Evolutionary conservation across 805 yeast genomes (phyloP).

Genomic region (Metschnikowia peoriensis): DNA sequence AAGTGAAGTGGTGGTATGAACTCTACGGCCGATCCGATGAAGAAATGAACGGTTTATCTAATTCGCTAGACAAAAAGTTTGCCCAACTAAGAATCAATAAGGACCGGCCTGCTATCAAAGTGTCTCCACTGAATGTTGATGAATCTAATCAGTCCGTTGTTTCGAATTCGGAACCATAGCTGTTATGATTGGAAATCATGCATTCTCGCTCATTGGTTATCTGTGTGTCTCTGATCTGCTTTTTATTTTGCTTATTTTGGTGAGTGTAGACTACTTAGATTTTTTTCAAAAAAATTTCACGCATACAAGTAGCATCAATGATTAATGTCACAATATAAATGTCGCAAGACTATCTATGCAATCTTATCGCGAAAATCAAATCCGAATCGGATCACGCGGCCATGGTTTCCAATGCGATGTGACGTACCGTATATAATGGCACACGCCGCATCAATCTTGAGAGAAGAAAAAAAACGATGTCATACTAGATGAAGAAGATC

Average conservation of each 20-base stretch:
- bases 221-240: not conserved
- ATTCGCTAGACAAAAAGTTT: conserved; percentile 39
- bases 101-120: not conserved
- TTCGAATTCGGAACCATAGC: not conserved
- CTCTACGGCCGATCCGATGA: conserved; percentile 73
- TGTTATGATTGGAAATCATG: not conserved
- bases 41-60: conserved; percentile 40
- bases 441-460: too few species aligned
- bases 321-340: too few species aligned
- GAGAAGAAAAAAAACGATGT: too few species aligned
- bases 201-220: not conserved
- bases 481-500: not conserved
- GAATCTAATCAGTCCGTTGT: not conserved
- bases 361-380: conserved; percentile 5
- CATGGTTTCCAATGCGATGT: not conserved
- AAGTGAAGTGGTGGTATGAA: conserved; percentile 87
- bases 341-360: conserved; percentile 2
- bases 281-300: not conserved
- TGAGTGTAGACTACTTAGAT: too few species aligned
- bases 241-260: too few species aligned
- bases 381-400: conserved; percentile 3
- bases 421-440: not conserved
- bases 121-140: not conserved
- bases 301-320: not conserved
- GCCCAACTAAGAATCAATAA: conserved; percentile 26